Evolutionary conservation across 805 yeast species (phyloP).

Genomic region (Cephaloascus fragrans): DNA sequence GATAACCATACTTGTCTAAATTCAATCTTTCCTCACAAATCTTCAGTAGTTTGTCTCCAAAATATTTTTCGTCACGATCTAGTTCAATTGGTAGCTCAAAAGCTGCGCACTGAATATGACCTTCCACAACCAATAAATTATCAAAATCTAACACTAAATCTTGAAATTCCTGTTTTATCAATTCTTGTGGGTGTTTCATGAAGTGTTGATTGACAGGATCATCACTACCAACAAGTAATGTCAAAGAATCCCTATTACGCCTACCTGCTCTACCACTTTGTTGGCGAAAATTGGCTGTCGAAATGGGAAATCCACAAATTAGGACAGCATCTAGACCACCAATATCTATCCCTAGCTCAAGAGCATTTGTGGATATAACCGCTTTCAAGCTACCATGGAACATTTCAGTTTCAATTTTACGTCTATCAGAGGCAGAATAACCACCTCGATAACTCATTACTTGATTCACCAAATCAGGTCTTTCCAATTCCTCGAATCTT

Average conservation of each 20-base stretch:
- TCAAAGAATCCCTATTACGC: constrained; percentile 74
- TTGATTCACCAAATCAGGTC: constrained; percentile 39
- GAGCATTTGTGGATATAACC: constrained; percentile 88
- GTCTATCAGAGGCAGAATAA: constrained; percentile 74
- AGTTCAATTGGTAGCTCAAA: constrained; percentile 63
- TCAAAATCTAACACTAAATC: constrained; percentile 53
- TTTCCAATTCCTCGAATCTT: constrained; percentile 33
- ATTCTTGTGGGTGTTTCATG: constrained; percentile 54
- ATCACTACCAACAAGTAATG: constrained; percentile 73
- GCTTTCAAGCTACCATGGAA: constrained; percentile 79
- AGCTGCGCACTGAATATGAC: constrained; percentile 93
- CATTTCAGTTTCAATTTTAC: constrained; percentile 85
- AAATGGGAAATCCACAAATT: constrained; percentile 86
- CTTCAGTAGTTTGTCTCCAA: constrained; percentile 28
- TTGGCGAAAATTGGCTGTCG: constrained; percentile 82
- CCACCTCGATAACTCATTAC: constrained; percentile 96
- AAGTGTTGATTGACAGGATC: constrained; percentile 84
- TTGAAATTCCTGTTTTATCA: constrained; percentile 44
- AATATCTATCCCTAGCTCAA: constrained; percentile 92
- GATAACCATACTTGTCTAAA: constrained; percentile 37
- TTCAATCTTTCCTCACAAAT: constrained; percentile 29
- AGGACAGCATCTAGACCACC: constrained; percentile 88
- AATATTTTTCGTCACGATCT: constrained; percentile 45
- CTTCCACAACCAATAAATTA: constrained; percentile 55
- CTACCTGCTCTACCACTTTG: constrained; percentile 98